Conservation (phyloP, 192 early-diverging fungal species). For the Powellomyces hirtus region DNA sequence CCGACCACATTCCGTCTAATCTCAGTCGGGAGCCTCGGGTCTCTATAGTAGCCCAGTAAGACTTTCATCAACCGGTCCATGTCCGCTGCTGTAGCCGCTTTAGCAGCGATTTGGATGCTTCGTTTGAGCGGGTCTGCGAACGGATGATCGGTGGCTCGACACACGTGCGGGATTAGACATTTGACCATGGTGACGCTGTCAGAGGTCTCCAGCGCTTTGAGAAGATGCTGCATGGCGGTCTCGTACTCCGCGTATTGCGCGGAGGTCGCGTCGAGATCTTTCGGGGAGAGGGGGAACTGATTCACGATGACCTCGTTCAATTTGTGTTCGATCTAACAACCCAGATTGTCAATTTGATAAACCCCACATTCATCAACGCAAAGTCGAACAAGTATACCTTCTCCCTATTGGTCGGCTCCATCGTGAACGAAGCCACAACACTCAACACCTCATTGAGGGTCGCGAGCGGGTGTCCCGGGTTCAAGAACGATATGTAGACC, state of each 20-base stretch:
- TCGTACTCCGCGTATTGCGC: conserved; percentile 49
- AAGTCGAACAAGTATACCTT: conserved; percentile 1
- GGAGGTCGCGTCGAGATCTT: conserved; percentile 6
- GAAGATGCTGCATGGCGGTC: conserved; percentile 49
- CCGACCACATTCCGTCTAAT: conserved; percentile 49
- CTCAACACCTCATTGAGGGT: not conserved
- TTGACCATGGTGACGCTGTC: conserved; percentile 44
- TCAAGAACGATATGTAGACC: not conserved
- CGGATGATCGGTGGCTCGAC: conserved; percentile 52
- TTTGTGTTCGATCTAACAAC: conserved; percentile 37
- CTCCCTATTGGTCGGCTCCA: not conserved
- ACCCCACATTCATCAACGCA: not conserved
- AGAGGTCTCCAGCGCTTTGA: conserved; percentile 45
- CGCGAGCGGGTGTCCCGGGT: not conserved
- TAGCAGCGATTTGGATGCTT: not conserved
- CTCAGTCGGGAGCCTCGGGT: conserved; percentile 15
- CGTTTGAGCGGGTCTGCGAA: conserved; percentile 20
- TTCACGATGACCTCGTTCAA: conserved; percentile 46
- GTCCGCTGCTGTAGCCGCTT: not conserved
- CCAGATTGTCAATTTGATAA: conserved; percentile 21
- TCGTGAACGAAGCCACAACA: conserved; percentile 5
- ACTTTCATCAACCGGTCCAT: not conserved
- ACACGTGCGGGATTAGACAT: conserved; percentile 49
- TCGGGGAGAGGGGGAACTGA: conserved; percentile 44
- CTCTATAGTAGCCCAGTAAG: not conserved